Conservation (phyloP, 2,329 filamentous ascomycete genomes). For the Fusarium burgessii region DNA sequence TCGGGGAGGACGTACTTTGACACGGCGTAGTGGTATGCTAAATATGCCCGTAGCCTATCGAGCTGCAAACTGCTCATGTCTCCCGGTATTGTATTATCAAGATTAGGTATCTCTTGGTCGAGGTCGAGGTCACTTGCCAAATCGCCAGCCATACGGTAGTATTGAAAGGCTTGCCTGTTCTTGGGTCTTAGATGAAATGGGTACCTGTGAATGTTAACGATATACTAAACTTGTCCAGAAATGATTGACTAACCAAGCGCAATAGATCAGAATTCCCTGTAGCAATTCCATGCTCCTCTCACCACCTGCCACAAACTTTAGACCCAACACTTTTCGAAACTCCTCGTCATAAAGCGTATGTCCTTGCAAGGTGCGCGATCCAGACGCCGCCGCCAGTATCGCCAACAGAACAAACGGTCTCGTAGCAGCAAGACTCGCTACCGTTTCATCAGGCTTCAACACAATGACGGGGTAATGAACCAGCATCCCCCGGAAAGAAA, state of each 20-base stretch:
- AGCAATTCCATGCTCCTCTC: constrained; percentile 69
- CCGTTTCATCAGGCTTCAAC: constrained; percentile 55
- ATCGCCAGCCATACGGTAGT: constrained; percentile 64
- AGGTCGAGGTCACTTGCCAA: constrained; percentile 63
- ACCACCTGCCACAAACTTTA: constrained; percentile 68
- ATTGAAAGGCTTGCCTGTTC: constrained; percentile 62
- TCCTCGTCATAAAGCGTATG: constrained; percentile 68
- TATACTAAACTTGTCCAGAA: no score
- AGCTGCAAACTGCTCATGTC: constrained; percentile 47
- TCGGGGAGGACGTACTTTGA: constrained; percentile 53
- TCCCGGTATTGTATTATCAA: background rate
- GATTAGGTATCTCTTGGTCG: constrained; percentile 52
- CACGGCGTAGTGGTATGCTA: constrained; percentile 58
- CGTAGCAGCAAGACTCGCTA: constrained; percentile 57
- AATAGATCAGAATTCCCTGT: constrained; percentile 68
- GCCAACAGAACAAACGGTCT: constrained; percentile 67
- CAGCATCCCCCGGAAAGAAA: constrained; percentile 59
- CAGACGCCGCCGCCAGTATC: constrained; percentile 64
- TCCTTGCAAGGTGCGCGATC: constrained; percentile 61
- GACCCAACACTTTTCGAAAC: constrained; percentile 66
- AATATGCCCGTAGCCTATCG: constrained; percentile 59
- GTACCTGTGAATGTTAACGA: constrained; percentile 56
- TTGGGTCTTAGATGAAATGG: constrained; percentile 66
- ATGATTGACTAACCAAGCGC: constrained; percentile 61
- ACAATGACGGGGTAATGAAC: constrained; percentile 59